A percentile compares a stretch with the other conserved stretches of the same genome.
Conservation (phyloP, 2,329 filamentous ascomycete species). For the Diaporthe australafricana region DNA sequence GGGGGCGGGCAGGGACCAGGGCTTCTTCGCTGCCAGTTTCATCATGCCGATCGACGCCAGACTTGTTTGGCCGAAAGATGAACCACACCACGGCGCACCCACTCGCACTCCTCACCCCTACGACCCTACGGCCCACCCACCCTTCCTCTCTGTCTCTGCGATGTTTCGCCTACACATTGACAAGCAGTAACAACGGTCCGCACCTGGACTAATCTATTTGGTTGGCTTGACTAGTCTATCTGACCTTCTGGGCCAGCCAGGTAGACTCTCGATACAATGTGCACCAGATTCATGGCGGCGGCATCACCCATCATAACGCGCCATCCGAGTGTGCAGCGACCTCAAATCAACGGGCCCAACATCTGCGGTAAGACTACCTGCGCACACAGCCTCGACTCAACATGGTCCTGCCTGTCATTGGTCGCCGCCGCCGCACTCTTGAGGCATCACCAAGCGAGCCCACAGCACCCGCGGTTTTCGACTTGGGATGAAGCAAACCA, state of each 20-base stretch:
- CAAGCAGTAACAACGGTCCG: neutral
- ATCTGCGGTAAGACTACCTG: neutral
- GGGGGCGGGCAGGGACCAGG: conserved; percentile 9
- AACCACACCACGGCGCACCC: conserved; percentile 8
- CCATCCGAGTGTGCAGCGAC: neutral
- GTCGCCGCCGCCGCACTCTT: neutral
- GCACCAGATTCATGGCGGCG: too few species aligned
- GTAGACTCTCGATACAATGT: too few species aligned
- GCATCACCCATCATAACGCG: too few species aligned
- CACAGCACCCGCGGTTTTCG: conserved; percentile 12
- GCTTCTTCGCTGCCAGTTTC: conserved; percentile 25
- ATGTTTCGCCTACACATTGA: neutral
- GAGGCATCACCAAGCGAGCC: conserved; percentile 7
- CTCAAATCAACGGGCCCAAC: neutral
- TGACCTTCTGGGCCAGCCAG: conserved; percentile 26
- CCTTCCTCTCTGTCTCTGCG: neutral
- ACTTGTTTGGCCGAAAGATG: conserved; percentile 32
- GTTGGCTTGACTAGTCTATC: too few species aligned
- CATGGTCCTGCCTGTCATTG: conserved; percentile 7
- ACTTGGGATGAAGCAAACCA: conserved; percentile 23
- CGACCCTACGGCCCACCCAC: neutral
- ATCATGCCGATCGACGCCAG: conserved; percentile 25
- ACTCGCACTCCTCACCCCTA: neutral
- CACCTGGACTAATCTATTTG: too few species aligned
- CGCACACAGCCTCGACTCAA: neutral